phyloP scores from a whole-genome alignment of 805 yeast genomes.

The Yueomyces sp. region DNA sequence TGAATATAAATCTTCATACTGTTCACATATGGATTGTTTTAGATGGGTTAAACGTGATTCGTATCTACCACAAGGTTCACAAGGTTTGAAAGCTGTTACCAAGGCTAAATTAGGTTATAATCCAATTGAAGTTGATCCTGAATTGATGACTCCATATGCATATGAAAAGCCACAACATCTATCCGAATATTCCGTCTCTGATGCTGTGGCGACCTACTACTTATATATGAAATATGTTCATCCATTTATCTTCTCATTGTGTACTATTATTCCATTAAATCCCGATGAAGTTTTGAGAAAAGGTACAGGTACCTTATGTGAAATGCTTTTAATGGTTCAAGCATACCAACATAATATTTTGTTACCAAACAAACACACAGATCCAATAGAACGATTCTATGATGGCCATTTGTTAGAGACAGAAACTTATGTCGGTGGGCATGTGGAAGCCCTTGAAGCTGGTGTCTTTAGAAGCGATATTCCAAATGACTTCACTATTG shows the following conservation, averaged over 20 bases:
- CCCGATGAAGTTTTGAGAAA: slow-evolving; percentile 94
- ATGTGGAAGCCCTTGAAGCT: slow-evolving; percentile 93
- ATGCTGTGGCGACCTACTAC: slow-evolving; percentile 97
- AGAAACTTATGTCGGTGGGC: slow-evolving; percentile 98
- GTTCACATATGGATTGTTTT: slow-evolving; percentile 95
- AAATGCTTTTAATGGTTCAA: slow-evolving; percentile 92
- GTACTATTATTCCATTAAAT: slow-evolving; percentile 88
- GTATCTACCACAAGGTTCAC: slow-evolving; percentile 95
- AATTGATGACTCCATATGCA: slow-evolving; percentile 96
- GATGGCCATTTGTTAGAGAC: slow-evolving; percentile 89
- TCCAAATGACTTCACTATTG: slow-evolving; percentile 59
- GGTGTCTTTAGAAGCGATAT: slow-evolving; percentile 94
- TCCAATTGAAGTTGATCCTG: slow-evolving; percentile 95
- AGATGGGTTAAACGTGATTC: slow-evolving; percentile 98
- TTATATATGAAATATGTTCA: slow-evolving; percentile 93
- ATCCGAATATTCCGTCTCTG: slow-evolving; percentile 96
- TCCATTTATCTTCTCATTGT: slow-evolving; percentile 89
- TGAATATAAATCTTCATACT: slow-evolving; percentile 82
- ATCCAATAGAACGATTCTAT: slow-evolving; percentile 88
- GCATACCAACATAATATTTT: slow-evolving; percentile 70
- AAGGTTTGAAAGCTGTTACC: slow-evolving; percentile 95
- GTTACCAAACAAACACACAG: slow-evolving; percentile 86
- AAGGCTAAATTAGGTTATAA: slow-evolving; percentile 90
- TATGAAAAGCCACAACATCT: slow-evolving; percentile 81
- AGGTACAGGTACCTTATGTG: slow-evolving; percentile 98